phyloP scores from a whole-genome alignment of 345 rosid genomes.

The Syzygium oleosum region DNA sequence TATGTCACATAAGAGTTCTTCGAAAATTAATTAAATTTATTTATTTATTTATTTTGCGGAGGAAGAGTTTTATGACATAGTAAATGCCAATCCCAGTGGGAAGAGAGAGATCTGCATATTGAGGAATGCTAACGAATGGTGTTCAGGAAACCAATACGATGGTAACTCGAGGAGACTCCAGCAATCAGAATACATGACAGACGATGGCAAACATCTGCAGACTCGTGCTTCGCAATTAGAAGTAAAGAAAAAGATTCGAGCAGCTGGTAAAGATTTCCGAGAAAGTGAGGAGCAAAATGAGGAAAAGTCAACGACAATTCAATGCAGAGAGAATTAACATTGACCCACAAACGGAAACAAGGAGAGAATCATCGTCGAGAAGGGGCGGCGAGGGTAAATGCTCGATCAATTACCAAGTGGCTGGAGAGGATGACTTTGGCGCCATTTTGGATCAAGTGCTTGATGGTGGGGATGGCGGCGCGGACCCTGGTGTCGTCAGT shows the following conservation, averaged over 20 bases:
- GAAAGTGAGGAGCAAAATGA: not conserved
- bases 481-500: slow-evolving; percentile 93
- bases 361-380: not conserved
- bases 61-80: not conserved
- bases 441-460: slow-evolving; percentile 78
- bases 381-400: not conserved
- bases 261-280: not conserved
- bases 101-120: not conserved
- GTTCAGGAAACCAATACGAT: not conserved
- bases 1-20: not conserved
- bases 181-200: not conserved
- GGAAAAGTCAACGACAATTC: not conserved
- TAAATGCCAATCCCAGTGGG: not conserved
- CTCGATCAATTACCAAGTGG: slow-evolving; percentile 53
- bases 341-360: not conserved
- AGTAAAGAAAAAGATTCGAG: not conserved
- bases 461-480: slow-evolving; percentile 95
- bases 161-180: not conserved
- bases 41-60: not conserved
- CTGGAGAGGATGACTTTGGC: slow-evolving; percentile 96
- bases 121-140: not conserved
- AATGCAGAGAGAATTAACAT: not conserved
- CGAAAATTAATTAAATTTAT: not conserved
- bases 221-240: not conserved
- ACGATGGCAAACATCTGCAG: not conserved